These are phyloP conservation scores for Dichomitus squalens DNA, from an alignment of 1,284 basidiomycete species.

Conservation along the genomic window DNA sequence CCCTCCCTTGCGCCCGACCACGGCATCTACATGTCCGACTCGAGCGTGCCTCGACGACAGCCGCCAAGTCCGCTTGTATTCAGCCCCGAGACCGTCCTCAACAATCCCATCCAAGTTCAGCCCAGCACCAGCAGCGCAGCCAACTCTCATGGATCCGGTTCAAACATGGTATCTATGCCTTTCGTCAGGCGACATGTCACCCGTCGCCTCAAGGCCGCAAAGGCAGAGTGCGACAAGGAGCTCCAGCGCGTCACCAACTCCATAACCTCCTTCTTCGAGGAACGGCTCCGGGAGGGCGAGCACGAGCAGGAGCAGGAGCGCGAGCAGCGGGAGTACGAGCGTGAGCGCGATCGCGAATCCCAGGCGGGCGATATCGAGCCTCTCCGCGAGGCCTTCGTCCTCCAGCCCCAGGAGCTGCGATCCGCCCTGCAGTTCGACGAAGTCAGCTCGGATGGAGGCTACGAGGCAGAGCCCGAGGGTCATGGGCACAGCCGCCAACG, in stretches of 20 bases:
- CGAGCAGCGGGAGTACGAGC: slow-evolving; percentile 54
- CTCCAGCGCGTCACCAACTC: slow-evolving; percentile 89
- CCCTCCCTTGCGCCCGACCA: slow-evolving; percentile 19
- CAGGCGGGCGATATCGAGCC: slow-evolving; percentile 50
- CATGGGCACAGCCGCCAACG: slow-evolving; percentile 70
- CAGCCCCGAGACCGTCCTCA: slow-evolving; percentile 63
- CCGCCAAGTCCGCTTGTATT: slow-evolving; percentile 79
- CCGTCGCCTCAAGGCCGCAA: slow-evolving; percentile 90
- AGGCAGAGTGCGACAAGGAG: slow-evolving; percentile 95
- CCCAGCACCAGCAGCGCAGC: slow-evolving; percentile 21
- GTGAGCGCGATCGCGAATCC: slow-evolving; percentile 48
- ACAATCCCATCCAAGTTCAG: slow-evolving; percentile 51
- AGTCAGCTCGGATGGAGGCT: slow-evolving; percentile 75
- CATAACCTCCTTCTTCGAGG: slow-evolving; percentile 94
- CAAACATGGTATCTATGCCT: slow-evolving; percentile 83
- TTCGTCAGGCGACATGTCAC: slow-evolving; percentile 95
- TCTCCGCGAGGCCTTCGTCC: slow-evolving; percentile 61
- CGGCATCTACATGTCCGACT: slow-evolving; percentile 60
- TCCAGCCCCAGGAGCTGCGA: slow-evolving; percentile 56
- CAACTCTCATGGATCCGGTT: slow-evolving; percentile 52
- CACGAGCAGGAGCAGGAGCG: slow-evolving; percentile 64
- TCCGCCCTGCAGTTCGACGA: slow-evolving; percentile 65
- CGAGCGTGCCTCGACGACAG: slow-evolving; percentile 60
- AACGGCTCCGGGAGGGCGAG: slow-evolving; percentile 77
- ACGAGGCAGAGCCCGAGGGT: slow-evolving; percentile 73